These are phyloP conservation scores for Hemerocallis citrina DNA, from an alignment of 106 monocot genomes.

Conservation along the genomic window DNA sequence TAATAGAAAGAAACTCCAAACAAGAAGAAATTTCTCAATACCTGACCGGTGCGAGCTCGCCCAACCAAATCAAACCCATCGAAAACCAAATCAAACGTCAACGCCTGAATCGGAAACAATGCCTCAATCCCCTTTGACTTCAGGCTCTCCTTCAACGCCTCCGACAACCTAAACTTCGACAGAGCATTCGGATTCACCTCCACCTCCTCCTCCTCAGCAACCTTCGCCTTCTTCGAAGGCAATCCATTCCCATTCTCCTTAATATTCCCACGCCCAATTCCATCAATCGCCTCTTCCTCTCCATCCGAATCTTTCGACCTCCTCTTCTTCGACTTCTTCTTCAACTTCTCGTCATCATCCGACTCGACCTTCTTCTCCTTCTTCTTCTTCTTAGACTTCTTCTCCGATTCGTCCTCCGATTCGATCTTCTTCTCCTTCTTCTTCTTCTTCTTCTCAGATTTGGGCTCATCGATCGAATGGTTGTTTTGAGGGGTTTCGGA, in stretches of 20 bases:
- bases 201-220: slow-evolving; percentile 27
- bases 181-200: slow-evolving; percentile 18
- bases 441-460: too few species aligned
- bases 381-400: slow-evolving; percentile 12
- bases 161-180: slow-evolving; percentile 62
- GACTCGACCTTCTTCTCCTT: slow-evolving; percentile 21
- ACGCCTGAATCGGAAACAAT: slow-evolving; percentile 89
- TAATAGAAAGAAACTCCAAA: too few species aligned
- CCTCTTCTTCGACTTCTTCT: slow-evolving; percentile 32
- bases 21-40: too few species aligned
- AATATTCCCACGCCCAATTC: slow-evolving; percentile 9
- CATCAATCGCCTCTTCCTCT: too few species aligned
- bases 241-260: slow-evolving; percentile 7
- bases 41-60: slow-evolving; percentile 94
- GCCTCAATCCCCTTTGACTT: slow-evolving; percentile 78
- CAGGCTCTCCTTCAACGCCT: slow-evolving; percentile 47
- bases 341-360: slow-evolving; percentile 9
- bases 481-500: neutral
- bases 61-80: slow-evolving; percentile 91
- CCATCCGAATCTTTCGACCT: slow-evolving; percentile 33
- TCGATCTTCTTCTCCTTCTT: too few species aligned
- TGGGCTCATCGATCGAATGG: neutral
- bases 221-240: slow-evolving; percentile 36
- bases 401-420: too few species aligned
- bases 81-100: slow-evolving; percentile 73